phyloP scores from a whole-genome alignment of 78 protist species.

The Cavenderia fasciculata region DNA sequence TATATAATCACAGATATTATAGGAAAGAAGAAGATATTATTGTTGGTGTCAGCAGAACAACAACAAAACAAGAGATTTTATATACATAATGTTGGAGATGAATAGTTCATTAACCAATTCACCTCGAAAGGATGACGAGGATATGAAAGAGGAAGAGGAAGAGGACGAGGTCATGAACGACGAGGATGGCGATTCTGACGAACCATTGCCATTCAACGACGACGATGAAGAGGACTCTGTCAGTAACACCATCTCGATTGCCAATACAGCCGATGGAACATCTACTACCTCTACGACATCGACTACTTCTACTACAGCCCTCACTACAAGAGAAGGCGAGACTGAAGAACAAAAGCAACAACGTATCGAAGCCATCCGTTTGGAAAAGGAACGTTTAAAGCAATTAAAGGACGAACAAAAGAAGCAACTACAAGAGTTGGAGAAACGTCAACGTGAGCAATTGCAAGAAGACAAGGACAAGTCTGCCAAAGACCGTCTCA shows the following conservation, averaged over 20 bases:
- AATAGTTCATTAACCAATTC: slow-evolving; percentile 21
- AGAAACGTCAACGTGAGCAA: slow-evolving; percentile 35
- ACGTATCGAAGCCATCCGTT: slow-evolving; percentile 28
- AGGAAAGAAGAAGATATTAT: too few relatives aligned
- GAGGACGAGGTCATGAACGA: not conserved
- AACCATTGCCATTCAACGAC: slow-evolving; percentile 32
- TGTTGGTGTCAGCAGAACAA: too few relatives aligned
- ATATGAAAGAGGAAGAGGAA: not conserved
- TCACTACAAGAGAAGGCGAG: slow-evolving; percentile 26
- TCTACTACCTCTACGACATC: not conserved
- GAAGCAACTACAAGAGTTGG: slow-evolving; percentile 34
- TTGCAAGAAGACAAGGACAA: slow-evolving; percentile 38
- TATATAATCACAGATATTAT: too few relatives aligned
- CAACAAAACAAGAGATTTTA: too few relatives aligned
- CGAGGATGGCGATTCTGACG: not conserved
- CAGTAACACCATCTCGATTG: too few relatives aligned
- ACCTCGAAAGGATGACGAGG: slow-evolving; percentile 27
- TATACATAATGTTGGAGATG: too few relatives aligned
- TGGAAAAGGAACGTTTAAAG: slow-evolving; percentile 61
- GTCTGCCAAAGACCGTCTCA: slow-evolving; percentile 61
- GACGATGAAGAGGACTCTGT: slow-evolving; percentile 20
- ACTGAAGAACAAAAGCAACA: slow-evolving; percentile 36
- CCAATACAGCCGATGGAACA: too few relatives aligned
- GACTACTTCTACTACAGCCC: not conserved
- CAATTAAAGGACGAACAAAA: slow-evolving; percentile 29